Conservation (phyloP, 139 green algal genomes). For the Chlorella sp. region DNA sequence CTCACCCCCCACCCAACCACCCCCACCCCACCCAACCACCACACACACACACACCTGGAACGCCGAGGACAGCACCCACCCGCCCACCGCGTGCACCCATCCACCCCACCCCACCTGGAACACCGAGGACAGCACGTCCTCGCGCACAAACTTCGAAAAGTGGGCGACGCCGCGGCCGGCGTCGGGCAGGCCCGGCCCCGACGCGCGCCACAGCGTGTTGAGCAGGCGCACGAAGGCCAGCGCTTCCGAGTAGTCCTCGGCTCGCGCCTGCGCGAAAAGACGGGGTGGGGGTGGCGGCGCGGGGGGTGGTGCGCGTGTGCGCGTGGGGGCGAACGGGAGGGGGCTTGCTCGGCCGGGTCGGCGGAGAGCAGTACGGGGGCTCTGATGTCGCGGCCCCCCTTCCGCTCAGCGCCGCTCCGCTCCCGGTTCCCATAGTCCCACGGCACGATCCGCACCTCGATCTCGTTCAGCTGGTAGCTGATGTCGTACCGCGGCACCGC, state of each 20-base stretch:
- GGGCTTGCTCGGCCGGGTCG: too few relatives aligned
- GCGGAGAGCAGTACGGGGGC: too few relatives aligned
- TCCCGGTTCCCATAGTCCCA: too few relatives aligned
- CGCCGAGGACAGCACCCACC: background rate
- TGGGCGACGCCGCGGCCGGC: slow-evolving; percentile 46
- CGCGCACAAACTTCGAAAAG: slow-evolving; percentile 64
- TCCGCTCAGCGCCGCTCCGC: too few relatives aligned
- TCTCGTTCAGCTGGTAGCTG: slow-evolving; percentile 74
- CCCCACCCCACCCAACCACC: background rate
- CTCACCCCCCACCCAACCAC: too few relatives aligned
- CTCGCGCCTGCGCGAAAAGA: slow-evolving; percentile 24
- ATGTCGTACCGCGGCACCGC: slow-evolving; percentile 46
- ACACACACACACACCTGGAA: slow-evolving; percentile 31
- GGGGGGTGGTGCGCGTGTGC: too few relatives aligned
- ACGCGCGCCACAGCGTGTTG: slow-evolving; percentile 58
- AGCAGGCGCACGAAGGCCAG: slow-evolving; percentile 70
- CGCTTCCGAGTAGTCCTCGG: slow-evolving; percentile 73
- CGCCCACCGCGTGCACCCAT: background rate
- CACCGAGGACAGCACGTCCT: slow-evolving; percentile 32
- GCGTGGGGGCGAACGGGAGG: too few relatives aligned
- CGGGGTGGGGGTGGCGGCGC: too few relatives aligned
- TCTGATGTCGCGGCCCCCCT: too few relatives aligned
- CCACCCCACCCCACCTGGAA: slow-evolving; percentile 14
- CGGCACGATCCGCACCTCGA: slow-evolving; percentile 70
- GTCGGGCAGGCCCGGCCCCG: slow-evolving; percentile 37